Conservation (phyloP, 176 grass and related monocot species). For the Hyparrhenia diplandra region DNA sequence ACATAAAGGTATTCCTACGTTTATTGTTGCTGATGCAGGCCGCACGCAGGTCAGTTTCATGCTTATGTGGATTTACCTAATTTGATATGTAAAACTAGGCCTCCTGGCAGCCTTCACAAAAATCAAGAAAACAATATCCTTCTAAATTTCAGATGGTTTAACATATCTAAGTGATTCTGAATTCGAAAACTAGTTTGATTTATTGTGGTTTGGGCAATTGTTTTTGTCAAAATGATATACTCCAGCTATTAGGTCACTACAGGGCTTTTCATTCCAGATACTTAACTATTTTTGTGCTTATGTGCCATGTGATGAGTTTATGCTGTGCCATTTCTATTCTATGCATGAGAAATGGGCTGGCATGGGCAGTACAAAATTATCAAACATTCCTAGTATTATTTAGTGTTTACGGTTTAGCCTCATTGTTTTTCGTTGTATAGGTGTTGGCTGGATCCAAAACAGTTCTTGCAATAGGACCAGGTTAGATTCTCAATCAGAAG, state of each 20-base stretch:
- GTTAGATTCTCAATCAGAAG: constrained; percentile 32
- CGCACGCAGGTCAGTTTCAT: constrained; percentile 69
- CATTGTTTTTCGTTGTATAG: constrained; percentile 36
- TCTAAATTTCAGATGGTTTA: neutral
- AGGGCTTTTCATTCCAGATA: neutral
- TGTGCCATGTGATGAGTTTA: neutral
- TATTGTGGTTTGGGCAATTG: neutral
- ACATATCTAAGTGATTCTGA: constrained; percentile 13
- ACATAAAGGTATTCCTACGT: constrained; percentile 69
- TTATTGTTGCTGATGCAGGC: constrained; percentile 89
- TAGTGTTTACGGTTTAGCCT: neutral
- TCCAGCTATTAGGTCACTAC: neutral
- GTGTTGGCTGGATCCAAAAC: constrained; percentile 86
- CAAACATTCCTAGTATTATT: neutral
- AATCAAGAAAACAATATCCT: neutral
- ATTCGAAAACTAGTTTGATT: neutral
- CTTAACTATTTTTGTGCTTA: neutral
- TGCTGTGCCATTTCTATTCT: neutral
- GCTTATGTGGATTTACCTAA: neutral
- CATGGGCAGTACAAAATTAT: neutral
- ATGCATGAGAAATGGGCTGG: neutral
- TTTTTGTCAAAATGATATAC: neutral
- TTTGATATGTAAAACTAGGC: neutral
- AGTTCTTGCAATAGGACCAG: constrained; percentile 95
- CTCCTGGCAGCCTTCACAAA: neutral